Evolutionary conservation across 2,329 filamentous ascomycete species (phyloP).

Genomic region (Exserohilum rostratum): DNA sequence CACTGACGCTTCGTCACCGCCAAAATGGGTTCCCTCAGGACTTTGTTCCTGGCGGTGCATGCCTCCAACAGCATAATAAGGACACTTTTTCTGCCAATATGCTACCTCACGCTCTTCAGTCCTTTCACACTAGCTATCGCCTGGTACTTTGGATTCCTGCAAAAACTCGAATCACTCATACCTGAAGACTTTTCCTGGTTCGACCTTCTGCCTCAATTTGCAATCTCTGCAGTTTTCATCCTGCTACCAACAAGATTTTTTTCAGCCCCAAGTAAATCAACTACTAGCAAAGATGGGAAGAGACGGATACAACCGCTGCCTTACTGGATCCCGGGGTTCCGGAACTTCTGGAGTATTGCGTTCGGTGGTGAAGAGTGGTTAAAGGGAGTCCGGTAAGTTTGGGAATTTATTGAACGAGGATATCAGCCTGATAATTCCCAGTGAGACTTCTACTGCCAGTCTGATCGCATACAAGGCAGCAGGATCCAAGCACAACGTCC

Average conservation of each 20-base stretch:
- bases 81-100: constrained; percentile 42
- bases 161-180: constrained; percentile 23
- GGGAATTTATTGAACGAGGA: background rate
- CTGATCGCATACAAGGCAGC: constrained; percentile 59
- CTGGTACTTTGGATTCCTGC: constrained; percentile 32
- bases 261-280: constrained; percentile 24
- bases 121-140: constrained; percentile 36
- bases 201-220: constrained; percentile 40
- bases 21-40: constrained; percentile 41
- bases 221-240: constrained; percentile 34
- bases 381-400: constrained; percentile 48
- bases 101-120: constrained; percentile 38
- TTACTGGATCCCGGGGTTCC: constrained; percentile 66
- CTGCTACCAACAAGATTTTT: constrained; percentile 40
- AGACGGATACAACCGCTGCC: constrained; percentile 57
- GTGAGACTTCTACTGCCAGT: constrained; percentile 47
- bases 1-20: constrained; percentile 8
- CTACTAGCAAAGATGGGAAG: constrained; percentile 36
- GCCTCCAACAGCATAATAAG: constrained; percentile 43
- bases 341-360: constrained; percentile 60
- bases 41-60: constrained; percentile 43
- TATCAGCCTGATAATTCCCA: constrained; percentile 19
- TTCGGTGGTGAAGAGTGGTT: constrained; percentile 55
- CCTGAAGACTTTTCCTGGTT: constrained; percentile 33
- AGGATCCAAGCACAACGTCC: constrained; percentile 57